Conservation (phyloP, 768 basidiomycete species). For the Rhizopogon vinicolor region DNA sequence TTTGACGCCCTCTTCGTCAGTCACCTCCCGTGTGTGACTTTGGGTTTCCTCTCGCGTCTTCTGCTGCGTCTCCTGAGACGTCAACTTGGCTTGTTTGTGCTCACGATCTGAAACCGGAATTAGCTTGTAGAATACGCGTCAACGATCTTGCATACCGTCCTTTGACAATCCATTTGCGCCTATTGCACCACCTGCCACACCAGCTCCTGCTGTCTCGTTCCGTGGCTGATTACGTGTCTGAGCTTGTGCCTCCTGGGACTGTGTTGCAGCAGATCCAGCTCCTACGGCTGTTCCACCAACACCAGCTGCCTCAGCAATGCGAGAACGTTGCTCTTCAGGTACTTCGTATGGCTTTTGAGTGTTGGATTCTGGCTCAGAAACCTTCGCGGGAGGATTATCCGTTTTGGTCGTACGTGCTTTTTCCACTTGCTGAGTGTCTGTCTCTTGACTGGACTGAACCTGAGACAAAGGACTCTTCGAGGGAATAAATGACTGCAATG, state of each 20-base stretch:
- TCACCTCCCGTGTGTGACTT: not conserved
- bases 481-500: not conserved
- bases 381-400: not conserved
- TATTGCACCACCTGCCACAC: not conserved
- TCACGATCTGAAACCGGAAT: not conserved
- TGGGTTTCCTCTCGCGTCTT: not conserved
- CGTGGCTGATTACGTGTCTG: not conserved
- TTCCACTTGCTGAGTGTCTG: not conserved
- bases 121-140: not conserved
- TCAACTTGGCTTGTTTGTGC: not conserved
- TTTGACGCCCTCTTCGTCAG: not conserved
- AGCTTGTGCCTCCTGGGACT: too few species aligned
- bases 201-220: not conserved
- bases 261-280: not conserved
- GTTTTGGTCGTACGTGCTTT: not conserved
- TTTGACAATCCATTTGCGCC: not conserved
- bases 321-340: not conserved
- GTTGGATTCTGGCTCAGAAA: not conserved
- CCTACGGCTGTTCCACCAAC: not conserved
- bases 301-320: not conserved
- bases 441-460: not conserved
- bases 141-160: conserved; percentile 7
- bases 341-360: not conserved
- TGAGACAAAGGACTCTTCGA: not conserved
- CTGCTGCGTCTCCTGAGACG: not conserved